Evolutionary conservation across 2,329 filamentous ascomycete genomes (phyloP).

Genomic region (Pseudophaeomoniella oleicola): DNA sequence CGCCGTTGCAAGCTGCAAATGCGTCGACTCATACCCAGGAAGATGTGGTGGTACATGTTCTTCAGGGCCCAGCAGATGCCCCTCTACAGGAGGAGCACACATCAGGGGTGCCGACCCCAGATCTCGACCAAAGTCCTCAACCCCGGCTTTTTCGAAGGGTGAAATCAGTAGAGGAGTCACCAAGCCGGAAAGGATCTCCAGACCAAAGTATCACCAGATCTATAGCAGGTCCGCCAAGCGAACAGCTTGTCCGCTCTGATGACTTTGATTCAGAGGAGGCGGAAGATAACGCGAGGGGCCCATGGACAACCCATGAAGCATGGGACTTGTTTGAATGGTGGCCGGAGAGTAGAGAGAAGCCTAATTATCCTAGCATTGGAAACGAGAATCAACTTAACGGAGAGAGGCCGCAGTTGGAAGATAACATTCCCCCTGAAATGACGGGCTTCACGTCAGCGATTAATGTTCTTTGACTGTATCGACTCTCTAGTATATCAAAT

Average conservation of each 20-base stretch:
- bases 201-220: slow-evolving; percentile 19
- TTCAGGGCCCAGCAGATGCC: no score
- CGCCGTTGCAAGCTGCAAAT: no score
- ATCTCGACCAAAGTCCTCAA: neutral
- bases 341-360: slow-evolving; percentile 23
- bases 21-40: no score
- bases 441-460: neutral
- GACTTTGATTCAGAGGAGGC: neutral
- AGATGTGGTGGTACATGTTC: no score
- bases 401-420: no score
- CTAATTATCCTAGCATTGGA: slow-evolving; percentile 11
- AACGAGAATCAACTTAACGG: no score
- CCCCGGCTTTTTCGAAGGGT: neutral
- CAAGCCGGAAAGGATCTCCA: slow-evolving; percentile 3
- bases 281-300: slow-evolving; percentile 18
- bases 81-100: no score
- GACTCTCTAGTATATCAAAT: no score
- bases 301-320: slow-evolving; percentile 24
- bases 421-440: no score
- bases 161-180: neutral
- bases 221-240: slow-evolving; percentile 17
- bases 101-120: no score
- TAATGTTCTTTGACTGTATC: neutral
- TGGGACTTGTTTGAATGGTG: slow-evolving; percentile 28
- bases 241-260: slow-evolving; percentile 1